phyloP scores from a whole-genome alignment of 108 stramenopile species.

The Fragilariopsis cylindrus region DNA sequence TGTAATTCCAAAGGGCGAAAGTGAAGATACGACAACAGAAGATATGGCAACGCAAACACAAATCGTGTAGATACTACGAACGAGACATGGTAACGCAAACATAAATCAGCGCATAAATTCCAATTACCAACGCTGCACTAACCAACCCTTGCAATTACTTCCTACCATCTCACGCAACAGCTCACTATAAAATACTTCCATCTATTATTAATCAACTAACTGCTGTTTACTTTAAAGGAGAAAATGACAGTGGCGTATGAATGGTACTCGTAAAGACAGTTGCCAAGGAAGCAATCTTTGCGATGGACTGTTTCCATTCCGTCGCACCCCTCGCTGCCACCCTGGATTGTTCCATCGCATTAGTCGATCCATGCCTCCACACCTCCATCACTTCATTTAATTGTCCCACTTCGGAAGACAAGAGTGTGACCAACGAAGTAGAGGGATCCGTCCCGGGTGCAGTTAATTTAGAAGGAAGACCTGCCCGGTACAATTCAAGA shows the following conservation, averaged over 20 bases:
- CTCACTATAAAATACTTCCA: background rate
- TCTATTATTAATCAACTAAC: constrained; percentile 8
- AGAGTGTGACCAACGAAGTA: constrained; percentile 53
- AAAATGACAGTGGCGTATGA: constrained; percentile 25
- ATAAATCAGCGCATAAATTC: too few species aligned
- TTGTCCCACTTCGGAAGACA: constrained; percentile 59
- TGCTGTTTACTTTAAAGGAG: background rate
- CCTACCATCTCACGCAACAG: background rate
- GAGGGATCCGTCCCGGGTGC: constrained; percentile 57
- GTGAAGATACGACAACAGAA: too few species aligned
- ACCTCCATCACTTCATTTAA: constrained; percentile 76
- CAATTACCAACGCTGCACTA: background rate
- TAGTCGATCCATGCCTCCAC: constrained; percentile 71
- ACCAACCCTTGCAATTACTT: constrained; percentile 7
- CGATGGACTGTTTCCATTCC: constrained; percentile 65
- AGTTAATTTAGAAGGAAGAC: constrained; percentile 62
- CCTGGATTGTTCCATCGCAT: constrained; percentile 63
- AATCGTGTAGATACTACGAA: too few species aligned
- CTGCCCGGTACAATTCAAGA: constrained; percentile 51
- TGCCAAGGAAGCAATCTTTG: constrained; percentile 62
- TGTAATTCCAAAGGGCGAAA: too few species aligned
- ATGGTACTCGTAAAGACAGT: constrained; percentile 57
- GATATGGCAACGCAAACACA: too few species aligned
- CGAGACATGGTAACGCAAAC: too few species aligned
- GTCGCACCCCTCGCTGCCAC: constrained; percentile 47